phyloP scores from a whole-genome alignment of 495 filamentous ascomycete species.

The Ascobolus immersus region DNA sequence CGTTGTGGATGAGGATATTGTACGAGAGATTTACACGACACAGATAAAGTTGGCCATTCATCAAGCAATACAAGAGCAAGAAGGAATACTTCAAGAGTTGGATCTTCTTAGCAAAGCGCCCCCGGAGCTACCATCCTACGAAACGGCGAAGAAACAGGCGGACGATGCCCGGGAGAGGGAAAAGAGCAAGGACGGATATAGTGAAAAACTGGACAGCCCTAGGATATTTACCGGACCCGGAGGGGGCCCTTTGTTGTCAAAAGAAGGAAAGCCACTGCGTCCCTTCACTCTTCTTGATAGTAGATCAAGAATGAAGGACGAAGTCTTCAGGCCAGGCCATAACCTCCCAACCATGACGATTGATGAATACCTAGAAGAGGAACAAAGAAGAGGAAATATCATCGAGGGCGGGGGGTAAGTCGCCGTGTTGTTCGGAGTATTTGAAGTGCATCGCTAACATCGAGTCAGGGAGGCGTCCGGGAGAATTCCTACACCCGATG shows the following conservation, averaged over 20 bases:
- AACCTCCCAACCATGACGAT: conserved; percentile 93
- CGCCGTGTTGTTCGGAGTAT: neutral
- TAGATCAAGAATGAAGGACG: conserved; percentile 47
- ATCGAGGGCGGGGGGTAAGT: conserved; percentile 49
- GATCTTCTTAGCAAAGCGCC: conserved; percentile 56
- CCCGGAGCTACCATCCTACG: conserved; percentile 19
- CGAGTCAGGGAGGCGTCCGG: conserved; percentile 35
- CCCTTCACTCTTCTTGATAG: conserved; percentile 71
- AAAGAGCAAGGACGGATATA: conserved; percentile 28
- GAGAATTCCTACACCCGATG: conserved; percentile 45
- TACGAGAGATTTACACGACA: conserved; percentile 52
- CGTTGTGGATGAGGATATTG: conserved; percentile 40
- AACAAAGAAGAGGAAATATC: conserved; percentile 61
- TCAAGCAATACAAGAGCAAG: conserved; percentile 60
- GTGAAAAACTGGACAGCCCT: conserved; percentile 43
- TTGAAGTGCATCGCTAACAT: conserved; percentile 1
- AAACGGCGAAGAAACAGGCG: conserved; percentile 11
- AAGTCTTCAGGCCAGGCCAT: conserved; percentile 76
- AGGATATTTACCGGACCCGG: conserved; percentile 22
- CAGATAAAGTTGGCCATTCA: conserved; percentile 47
- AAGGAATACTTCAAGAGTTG: conserved; percentile 58
- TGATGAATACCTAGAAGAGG: conserved; percentile 90
- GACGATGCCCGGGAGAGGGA: conserved; percentile 14
- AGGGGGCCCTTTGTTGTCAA: conserved; percentile 52
- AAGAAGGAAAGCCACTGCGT: conserved; percentile 60